Percentiles rank a stretch among this genome's conserved stretches.
These are phyloP conservation scores for Trifolium pratense DNA, from an alignment of 306 rosid genomes.

Conservation along the genomic window DNA sequence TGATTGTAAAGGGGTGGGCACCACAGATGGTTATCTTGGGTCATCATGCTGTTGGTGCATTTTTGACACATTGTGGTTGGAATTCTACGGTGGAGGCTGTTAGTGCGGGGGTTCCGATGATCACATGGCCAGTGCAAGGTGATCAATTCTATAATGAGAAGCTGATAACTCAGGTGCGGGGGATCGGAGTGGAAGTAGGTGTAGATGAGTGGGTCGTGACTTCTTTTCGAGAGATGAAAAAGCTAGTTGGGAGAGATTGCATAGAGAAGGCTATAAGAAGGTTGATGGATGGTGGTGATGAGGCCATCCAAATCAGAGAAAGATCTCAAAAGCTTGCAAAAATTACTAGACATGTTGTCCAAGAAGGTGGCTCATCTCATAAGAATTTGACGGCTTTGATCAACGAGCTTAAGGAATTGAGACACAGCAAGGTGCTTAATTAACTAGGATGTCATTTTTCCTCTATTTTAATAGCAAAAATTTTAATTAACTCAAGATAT, in stretches of 20 bases:
- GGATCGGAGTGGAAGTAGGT: conserved; percentile 51
- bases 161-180: conserved; percentile 35
- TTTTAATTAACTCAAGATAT: conserved; percentile 41
- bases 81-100: conserved; percentile 38
- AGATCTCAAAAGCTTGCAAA: conserved; percentile 23
- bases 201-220: conserved; percentile 17
- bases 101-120: conserved; percentile 37
- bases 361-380: conserved; percentile 40
- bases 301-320: conserved; percentile 26
- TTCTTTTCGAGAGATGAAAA: neutral
- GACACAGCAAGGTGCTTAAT: neutral
- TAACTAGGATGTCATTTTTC: too few relatives aligned
- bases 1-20: conserved; percentile 46
- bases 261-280: conserved; percentile 45
- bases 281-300: conserved; percentile 49
- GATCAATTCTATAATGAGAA: conserved; percentile 51
- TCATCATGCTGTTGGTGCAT: conserved; percentile 36
- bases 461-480: too few relatives aligned
- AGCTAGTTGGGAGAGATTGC: conserved; percentile 30
- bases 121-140: conserved; percentile 42
- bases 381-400: conserved; percentile 34
- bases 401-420: conserved; percentile 28
- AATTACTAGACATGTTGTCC: conserved; percentile 40
- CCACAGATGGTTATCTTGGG: conserved; percentile 35
- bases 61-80: conserved; percentile 49